These are phyloP conservation scores for Trichosanthes truncata DNA, from an alignment of 306 rosid species.

Conservation along the genomic window DNA sequence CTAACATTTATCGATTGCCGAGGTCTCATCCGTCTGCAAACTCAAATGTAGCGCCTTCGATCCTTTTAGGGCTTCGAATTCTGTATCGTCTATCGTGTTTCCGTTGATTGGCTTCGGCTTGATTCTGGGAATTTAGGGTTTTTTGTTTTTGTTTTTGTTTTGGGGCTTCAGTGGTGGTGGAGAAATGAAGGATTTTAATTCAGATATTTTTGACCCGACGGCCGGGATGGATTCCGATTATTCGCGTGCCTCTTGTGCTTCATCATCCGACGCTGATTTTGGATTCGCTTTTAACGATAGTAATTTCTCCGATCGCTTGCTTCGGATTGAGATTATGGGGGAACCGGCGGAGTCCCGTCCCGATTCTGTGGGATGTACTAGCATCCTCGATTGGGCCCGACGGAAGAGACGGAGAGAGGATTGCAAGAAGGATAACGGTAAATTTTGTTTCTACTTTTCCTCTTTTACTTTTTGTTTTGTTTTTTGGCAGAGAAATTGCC, in stretches of 20 bases:
- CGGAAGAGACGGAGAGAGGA: conserved; percentile 90
- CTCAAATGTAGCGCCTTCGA: neutral
- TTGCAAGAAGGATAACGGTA: conserved; percentile 63
- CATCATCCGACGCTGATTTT: conserved; percentile 60
- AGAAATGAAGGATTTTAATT: conserved; percentile 26
- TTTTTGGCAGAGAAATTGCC: neutral
- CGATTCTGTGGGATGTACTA: conserved; percentile 45
- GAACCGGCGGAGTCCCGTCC: conserved; percentile 39
- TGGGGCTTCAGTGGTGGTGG: neutral
- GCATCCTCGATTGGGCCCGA: conserved; percentile 87
- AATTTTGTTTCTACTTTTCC: neutral
- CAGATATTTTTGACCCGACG: conserved; percentile 82
- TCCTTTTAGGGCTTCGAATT: neutral
- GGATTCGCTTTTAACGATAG: conserved; percentile 94
- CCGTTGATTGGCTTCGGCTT: neutral
- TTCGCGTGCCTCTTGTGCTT: conserved; percentile 31
- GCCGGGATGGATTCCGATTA: conserved; percentile 55
- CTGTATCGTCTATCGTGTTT: neutral
- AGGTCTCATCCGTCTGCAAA: neutral
- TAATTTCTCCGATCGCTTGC: conserved; percentile 87
- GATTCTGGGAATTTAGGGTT: conserved; percentile 7
- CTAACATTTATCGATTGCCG: neutral
- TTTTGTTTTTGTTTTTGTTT: neutral
- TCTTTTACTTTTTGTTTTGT: neutral
- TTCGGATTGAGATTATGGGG: conserved; percentile 74